These are phyloP conservation scores for Nigrospora oryzae DNA, from an alignment of 2,329 filamentous ascomycete genomes.

Conservation along the genomic window DNA sequence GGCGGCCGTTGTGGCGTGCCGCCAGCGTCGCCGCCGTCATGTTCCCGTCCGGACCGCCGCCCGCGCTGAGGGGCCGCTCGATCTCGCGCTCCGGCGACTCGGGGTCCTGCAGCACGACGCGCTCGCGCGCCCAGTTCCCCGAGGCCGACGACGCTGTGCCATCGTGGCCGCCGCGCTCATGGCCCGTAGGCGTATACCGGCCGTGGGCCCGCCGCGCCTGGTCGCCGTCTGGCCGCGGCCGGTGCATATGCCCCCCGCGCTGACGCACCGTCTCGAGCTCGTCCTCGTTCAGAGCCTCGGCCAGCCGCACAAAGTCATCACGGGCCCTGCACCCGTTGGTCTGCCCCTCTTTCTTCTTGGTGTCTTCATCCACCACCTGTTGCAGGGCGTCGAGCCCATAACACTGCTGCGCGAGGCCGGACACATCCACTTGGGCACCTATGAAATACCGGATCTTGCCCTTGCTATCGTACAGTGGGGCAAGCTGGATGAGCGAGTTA, in stretches of 20 bases:
- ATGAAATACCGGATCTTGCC: constrained; percentile 60
- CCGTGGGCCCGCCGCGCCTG: too few species aligned
- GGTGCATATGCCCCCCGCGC: constrained; percentile 56
- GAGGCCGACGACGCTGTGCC: background rate
- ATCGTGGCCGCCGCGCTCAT: too few species aligned
- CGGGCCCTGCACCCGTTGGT: constrained; percentile 26
- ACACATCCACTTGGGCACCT: constrained; percentile 64
- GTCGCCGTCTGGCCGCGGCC: constrained; percentile 9
- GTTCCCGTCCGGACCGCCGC: background rate
- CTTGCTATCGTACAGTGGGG: constrained; percentile 61
- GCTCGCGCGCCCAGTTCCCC: background rate
- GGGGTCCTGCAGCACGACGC: background rate
- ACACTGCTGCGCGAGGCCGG: constrained; percentile 58
- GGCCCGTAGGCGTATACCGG: too few species aligned
- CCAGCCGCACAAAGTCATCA: constrained; percentile 56
- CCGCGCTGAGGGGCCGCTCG: constrained; percentile 28
- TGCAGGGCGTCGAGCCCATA: constrained; percentile 55
- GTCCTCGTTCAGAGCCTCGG: constrained; percentile 59
- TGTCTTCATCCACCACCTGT: constrained; percentile 28
- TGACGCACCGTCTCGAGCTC: constrained; percentile 58
- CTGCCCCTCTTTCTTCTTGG: constrained; percentile 5
- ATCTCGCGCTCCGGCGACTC: background rate
- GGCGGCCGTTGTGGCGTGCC: constrained; percentile 12
- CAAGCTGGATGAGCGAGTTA: constrained; percentile 12
- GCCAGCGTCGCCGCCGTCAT: constrained; percentile 4